Evolutionary conservation across 2,329 filamentous ascomycete species (phyloP).

Genomic region (Periglandula ipomoeae): DNA sequence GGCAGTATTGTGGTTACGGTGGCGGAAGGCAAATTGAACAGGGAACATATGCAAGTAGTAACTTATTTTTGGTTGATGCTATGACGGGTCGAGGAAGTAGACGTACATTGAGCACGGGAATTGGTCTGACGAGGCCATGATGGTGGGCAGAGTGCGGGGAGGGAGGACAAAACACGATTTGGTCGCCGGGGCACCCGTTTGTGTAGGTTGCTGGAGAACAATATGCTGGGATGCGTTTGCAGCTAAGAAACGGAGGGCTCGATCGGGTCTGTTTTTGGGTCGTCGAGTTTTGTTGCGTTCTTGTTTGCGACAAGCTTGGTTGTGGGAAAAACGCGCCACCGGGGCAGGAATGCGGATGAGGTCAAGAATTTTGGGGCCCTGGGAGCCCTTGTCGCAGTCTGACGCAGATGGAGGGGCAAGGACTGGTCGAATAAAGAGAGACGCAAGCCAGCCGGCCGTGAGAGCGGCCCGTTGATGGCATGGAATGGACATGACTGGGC

Average conservation of each 20-base stretch:
- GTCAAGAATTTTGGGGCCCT: not conserved
- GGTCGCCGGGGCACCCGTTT: not conserved
- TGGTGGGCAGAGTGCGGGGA: not conserved
- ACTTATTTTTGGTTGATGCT: not conserved
- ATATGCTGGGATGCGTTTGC: no score
- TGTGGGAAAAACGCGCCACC: no score
- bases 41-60: no score
- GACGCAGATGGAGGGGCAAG: not conserved
- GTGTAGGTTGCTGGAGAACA: no score
- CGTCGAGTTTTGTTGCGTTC: not conserved
- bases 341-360: conserved; percentile 9
- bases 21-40: no score
- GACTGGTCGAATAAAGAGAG: not conserved
- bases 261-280: not conserved
- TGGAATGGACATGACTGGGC: not conserved
- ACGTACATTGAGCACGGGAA: conserved; percentile 10
- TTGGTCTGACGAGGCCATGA: conserved; percentile 6
- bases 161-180: not conserved
- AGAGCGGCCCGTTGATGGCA: no score
- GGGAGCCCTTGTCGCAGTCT: conserved; percentile 1
- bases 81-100: conserved; percentile 37
- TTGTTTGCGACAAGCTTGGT: no score
- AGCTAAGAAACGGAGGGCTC: not conserved
- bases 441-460: no score
- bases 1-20: not conserved